These are phyloP conservation scores for Beauveria rudraprayagi DNA, from an alignment of 2,329 filamentous ascomycete genomes.

Conservation along the genomic window DNA sequence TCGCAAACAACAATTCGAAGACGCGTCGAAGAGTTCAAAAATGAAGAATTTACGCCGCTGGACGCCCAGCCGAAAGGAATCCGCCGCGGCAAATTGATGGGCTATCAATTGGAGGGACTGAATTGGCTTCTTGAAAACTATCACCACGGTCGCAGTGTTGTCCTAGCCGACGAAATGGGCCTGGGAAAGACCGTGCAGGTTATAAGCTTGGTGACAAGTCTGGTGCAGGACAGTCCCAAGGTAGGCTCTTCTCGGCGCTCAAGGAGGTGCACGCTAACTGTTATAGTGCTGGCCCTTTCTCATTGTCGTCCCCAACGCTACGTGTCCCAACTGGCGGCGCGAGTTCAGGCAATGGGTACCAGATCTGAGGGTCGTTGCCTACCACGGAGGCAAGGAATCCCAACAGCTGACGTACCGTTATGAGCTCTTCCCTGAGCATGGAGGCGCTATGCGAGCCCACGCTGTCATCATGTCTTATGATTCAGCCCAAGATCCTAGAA, in stretches of 20 bases:
- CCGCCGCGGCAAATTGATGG: conserved; percentile 76
- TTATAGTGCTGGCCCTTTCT: conserved; percentile 76
- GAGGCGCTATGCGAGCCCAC: conserved; percentile 70
- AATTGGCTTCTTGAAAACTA: conserved; percentile 96
- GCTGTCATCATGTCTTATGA: conserved; percentile 95
- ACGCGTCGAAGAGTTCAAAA: conserved; percentile 60
- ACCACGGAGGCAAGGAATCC: conserved; percentile 69
- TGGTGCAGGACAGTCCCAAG: conserved; percentile 57
- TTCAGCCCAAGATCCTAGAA: conserved; percentile 66
- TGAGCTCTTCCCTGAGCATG: conserved; percentile 69
- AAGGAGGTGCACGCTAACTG: not conserved
- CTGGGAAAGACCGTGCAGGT: conserved; percentile 96
- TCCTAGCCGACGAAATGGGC: conserved; percentile 96
- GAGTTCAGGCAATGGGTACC: conserved; percentile 95
- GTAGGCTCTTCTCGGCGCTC: conserved; percentile 17
- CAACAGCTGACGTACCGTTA: conserved; percentile 72
- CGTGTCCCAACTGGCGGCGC: conserved; percentile 93
- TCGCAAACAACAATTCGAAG: conserved; percentile 53
- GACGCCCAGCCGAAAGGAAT: conserved; percentile 65
- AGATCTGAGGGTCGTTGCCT: conserved; percentile 78
- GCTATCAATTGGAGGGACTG: conserved; percentile 84
- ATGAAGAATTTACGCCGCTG: conserved; percentile 59
- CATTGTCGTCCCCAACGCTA: conserved; percentile 88
- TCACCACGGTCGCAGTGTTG: conserved; percentile 72
- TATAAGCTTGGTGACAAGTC: conserved; percentile 68